A percentile compares a stretch with the other conserved stretches of the same genome.
phyloP scores from a whole-genome alignment of 2,329 filamentous ascomycete species.

The Nothomitra cinnamomea region DNA sequence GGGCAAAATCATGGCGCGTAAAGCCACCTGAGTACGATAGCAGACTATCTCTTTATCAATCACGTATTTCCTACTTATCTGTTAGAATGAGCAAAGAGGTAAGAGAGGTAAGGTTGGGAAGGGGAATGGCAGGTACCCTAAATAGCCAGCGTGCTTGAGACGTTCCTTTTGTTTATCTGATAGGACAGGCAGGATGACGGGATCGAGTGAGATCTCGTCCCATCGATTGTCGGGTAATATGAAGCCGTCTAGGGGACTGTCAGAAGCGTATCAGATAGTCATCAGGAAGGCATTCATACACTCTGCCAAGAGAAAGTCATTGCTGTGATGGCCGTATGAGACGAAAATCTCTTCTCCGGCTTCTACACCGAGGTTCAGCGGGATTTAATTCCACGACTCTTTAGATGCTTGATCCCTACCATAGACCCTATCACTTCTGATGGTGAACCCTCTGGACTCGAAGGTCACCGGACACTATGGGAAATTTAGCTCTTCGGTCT shows the following conservation, averaged over 20 bases:
- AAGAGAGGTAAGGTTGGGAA: not conserved
- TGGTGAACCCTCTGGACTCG: constrained; percentile 33
- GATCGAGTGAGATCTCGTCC: constrained; percentile 17
- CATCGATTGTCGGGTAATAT: constrained; percentile 12
- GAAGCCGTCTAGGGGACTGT: constrained; percentile 4
- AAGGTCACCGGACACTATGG: constrained; percentile 34
- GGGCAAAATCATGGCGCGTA: constrained; percentile 22
- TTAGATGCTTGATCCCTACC: constrained; percentile 15
- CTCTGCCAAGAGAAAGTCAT: constrained; percentile 56
- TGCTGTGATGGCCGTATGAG: constrained; percentile 52
- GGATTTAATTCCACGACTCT: not conserved
- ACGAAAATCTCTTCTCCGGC: constrained; percentile 49
- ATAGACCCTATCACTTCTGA: constrained; percentile 35
- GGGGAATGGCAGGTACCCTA: constrained; percentile 17
- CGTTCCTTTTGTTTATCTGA: constrained; percentile 18
- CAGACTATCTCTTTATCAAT: constrained; percentile 34
- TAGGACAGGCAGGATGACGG: constrained; percentile 14
- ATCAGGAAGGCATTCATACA: constrained; percentile 21
- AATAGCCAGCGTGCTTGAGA: constrained; percentile 31
- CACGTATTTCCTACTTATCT: constrained; percentile 25
- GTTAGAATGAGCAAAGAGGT: not conserved
- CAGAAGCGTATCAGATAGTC: not conserved
- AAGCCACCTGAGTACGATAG: constrained; percentile 37
- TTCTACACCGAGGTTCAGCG: constrained; percentile 10
- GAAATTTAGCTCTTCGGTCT: constrained; percentile 23